Base-by-base conservation (phyloP, 2,329 filamentous ascomycete species). In the Fusarium burgessii region DNA sequence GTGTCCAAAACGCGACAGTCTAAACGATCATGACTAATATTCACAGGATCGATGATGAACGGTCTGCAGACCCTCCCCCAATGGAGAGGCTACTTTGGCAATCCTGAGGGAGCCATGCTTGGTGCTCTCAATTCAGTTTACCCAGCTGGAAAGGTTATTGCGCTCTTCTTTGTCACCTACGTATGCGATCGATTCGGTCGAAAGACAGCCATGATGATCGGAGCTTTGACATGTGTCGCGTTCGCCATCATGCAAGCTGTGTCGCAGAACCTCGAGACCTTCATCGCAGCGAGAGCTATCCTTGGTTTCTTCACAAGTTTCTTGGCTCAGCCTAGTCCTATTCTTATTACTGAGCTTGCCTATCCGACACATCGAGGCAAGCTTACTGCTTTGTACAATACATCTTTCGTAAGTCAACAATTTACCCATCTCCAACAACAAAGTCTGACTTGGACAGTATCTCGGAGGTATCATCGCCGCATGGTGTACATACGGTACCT, bases 81-180 rank as follows among this genome's bases (percentile, higher is more conserved):
- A 64, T 85, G 84, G 83, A 78, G 80, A 56, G 59, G 68, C 3
- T 84, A 83, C 61, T 84, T 85, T 54, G 76, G 77, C 29, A 72
- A 81, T 40, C 82, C 82, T 3, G 43, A 68, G 17, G 81, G 79
- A 6, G 76, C 78, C n/a, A 71, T 78, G 18, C 77, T 83, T 2
- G 82, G 82, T 35, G 72, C 80, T 10, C 77, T 84, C 46, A 81
- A 79, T 40, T 78, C 81, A 9, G 75, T 80, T 7, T 79, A 83
- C 38, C 78, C 79, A 1, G 76, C 80, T 17, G 83, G 83, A 36
- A 81, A 81, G 41, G 77, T 85, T 12, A 70, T 83, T 13, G 77
- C 77, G 1, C 62, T 82, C 1, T 78, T 80, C 17, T 71, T 82
- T 13, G 79, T 82, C 6, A 79, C 80, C 5, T 78, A 76, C 32